phyloP scores from a whole-genome alignment of 75 land plant genomes.

The Cryptomeria japonica region DNA sequence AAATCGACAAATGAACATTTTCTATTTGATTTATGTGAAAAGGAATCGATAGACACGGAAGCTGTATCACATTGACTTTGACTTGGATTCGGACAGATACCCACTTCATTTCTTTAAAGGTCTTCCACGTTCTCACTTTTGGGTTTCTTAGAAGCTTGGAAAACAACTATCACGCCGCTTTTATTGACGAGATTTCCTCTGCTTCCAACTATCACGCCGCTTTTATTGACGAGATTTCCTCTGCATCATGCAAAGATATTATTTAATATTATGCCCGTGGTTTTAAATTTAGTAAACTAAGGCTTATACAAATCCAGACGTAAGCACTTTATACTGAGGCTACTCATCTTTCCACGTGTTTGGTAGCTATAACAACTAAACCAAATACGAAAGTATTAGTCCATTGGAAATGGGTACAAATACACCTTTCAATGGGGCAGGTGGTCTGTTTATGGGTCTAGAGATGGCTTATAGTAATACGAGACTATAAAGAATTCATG shows the following conservation, averaged over 20 bases:
- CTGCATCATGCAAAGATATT: not conserved
- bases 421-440: no score
- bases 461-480: no score
- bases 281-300: no score
- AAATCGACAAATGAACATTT: not conserved
- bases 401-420: no score
- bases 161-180: not conserved
- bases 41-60: not conserved
- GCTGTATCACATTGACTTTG: not conserved
- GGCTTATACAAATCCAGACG: no score
- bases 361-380: no score
- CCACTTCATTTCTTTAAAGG: not conserved
- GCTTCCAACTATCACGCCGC: not conserved
- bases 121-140: not conserved
- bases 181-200: not conserved
- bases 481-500: no score
- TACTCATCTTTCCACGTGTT: no score
- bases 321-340: no score
- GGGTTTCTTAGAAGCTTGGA: not conserved
- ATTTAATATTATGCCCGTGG: no score
- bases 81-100: not conserved
- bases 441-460: no score
- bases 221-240: not conserved
- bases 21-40: not conserved
- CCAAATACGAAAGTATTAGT: no score